Percentiles rank a stretch among this genome's conserved stretches.
These are phyloP conservation scores for Cladosporium sp. DNA, from an alignment of 2,329 filamentous ascomycete species.

Conservation along the genomic window DNA sequence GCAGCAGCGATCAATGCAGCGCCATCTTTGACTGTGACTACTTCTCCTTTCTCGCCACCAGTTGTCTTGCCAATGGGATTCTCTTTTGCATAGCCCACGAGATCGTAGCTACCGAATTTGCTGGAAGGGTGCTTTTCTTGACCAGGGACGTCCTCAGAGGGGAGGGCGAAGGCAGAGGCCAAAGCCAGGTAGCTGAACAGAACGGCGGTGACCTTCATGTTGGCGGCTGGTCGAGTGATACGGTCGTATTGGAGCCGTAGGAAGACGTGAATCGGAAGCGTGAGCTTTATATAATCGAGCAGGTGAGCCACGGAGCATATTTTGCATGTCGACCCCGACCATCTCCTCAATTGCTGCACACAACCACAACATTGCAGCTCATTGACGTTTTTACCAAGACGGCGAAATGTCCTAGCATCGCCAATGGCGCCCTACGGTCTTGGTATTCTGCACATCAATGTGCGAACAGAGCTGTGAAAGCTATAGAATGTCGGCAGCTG, in stretches of 20 bases:
- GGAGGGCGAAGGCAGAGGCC: slow-evolving; percentile 8
- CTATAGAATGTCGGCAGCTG: neutral
- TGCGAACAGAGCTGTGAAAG: neutral
- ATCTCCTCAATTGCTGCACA: neutral
- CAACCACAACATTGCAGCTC: neutral
- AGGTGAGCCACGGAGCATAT: neutral
- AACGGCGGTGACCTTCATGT: slow-evolving; percentile 15
- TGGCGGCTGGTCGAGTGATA: neutral
- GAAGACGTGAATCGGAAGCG: neutral
- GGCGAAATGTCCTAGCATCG: slow-evolving; percentile 1
- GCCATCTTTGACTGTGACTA: slow-evolving; percentile 32
- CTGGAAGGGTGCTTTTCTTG: slow-evolving; percentile 12
- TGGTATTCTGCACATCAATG: neutral
- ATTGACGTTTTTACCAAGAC: neutral
- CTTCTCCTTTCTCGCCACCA: slow-evolving; percentile 35
- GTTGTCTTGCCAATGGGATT: slow-evolving; percentile 32
- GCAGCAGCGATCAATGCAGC: slow-evolving; percentile 44
- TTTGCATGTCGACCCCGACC: neutral
- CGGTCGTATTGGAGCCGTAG: neutral
- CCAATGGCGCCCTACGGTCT: neutral
- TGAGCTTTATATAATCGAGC: neutral
- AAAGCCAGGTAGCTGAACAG: slow-evolving; percentile 13
- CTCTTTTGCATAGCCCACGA: slow-evolving; percentile 20
- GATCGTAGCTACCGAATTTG: slow-evolving; percentile 13
- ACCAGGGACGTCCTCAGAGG: neutral